phyloP scores from a whole-genome alignment of 2,329 filamentous ascomycete species.

The Alternaria dauci region DNA sequence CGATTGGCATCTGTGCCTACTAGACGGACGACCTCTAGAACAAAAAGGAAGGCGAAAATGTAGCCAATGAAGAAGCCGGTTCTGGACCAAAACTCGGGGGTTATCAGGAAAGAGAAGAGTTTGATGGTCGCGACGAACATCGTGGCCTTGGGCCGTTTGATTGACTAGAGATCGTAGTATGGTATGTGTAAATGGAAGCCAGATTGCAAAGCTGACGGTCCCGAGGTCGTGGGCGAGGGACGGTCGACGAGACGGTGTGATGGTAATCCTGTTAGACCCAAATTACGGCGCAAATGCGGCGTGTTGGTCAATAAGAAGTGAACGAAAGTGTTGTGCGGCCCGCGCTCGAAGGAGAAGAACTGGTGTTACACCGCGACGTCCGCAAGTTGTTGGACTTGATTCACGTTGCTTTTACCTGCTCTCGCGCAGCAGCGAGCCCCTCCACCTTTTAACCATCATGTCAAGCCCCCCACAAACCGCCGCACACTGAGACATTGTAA shows the following conservation, averaged over 20 bases:
- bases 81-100: slow-evolving; percentile 24
- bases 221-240: background rate
- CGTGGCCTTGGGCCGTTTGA: background rate
- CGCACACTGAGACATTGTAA: slow-evolving; percentile 5
- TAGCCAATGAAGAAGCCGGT: slow-evolving; percentile 37
- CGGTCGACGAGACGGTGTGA: background rate
- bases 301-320: background rate
- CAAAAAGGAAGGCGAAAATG: slow-evolving; percentile 29
- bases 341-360: slow-evolving; percentile 1
- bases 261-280: background rate
- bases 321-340: background rate
- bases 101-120: slow-evolving; percentile 23
- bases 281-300: background rate
- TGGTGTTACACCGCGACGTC: slow-evolving; percentile 3
- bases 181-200: background rate
- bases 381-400: slow-evolving; percentile 1
- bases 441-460: background rate
- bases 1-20: slow-evolving; percentile 33
- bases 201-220: background rate
- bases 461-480: slow-evolving; percentile 1
- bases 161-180: background rate
- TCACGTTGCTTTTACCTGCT: background rate
- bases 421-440: slow-evolving; percentile 3
- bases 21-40: slow-evolving; percentile 32
- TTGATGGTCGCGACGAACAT: slow-evolving; percentile 6